A percentile compares a stretch with the other conserved stretches of the same genome.
Conservation (phyloP, 176 grass and related monocot genomes). For the Oryza meyeriana region DNA sequence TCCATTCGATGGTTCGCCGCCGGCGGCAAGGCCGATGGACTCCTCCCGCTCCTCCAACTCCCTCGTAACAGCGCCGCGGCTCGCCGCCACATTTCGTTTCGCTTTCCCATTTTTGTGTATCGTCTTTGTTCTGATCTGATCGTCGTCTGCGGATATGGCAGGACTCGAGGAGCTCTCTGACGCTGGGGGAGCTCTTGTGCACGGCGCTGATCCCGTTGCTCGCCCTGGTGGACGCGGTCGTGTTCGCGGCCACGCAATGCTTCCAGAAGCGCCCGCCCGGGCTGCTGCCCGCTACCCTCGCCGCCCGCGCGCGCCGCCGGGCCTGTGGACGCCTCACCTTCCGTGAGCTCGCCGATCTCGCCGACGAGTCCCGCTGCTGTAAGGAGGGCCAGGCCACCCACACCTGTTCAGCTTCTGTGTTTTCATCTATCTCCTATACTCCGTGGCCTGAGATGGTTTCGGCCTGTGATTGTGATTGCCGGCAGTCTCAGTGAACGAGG, state of each 20-base stretch:
- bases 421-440: neutral
- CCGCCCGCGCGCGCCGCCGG: neutral
- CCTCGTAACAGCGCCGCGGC: neutral
- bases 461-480: neutral
- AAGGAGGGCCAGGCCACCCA: constrained; percentile 15
- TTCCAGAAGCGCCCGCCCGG: constrained; percentile 29
- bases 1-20: constrained; percentile 31
- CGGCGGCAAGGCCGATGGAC: constrained; percentile 24
- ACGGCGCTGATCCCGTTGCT: constrained; percentile 45
- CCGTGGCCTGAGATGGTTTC: constrained; percentile 16
- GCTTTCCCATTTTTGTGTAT: neutral
- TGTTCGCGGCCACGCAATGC: constrained; percentile 32
- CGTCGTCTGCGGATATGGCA: neutral
- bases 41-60: constrained; percentile 18
- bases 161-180: constrained; percentile 44
- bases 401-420: neutral
- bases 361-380: constrained; percentile 52
- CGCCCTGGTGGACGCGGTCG: constrained; percentile 35
- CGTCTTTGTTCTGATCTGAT: neutral
- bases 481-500: constrained; percentile 58
- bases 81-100: neutral
- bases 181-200: constrained; percentile 45
- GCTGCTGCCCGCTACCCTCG: constrained; percentile 8
- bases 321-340: neutral
- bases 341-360: constrained; percentile 37